Evolutionary conservation across 2,329 filamentous ascomycete species (phyloP).

Genomic region (Davidsoniella australis): DNA sequence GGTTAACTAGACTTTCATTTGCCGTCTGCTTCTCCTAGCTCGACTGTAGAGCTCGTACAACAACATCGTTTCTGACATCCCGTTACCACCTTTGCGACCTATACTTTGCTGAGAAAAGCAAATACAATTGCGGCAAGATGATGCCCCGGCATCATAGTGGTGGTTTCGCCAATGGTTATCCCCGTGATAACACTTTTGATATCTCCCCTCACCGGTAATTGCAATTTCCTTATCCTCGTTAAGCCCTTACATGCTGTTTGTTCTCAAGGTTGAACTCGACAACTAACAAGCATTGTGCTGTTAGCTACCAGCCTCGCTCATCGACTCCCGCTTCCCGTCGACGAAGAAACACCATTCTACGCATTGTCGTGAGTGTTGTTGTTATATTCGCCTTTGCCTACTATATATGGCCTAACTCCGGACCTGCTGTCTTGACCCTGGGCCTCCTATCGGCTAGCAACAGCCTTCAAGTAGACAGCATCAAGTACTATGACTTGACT

Average conservation of each 20-base stretch:
- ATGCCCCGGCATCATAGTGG: conserved; percentile 67
- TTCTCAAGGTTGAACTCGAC: conserved; percentile 5
- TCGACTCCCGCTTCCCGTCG: conserved; percentile 54
- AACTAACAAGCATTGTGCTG: conserved; percentile 1
- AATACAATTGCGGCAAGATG: conserved; percentile 35
- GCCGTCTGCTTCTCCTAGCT: too few relatives aligned
- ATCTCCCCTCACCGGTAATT: conserved; percentile 77
- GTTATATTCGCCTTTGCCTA: conserved; percentile 50
- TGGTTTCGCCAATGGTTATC: conserved; percentile 73
- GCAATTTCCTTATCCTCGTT: background rate
- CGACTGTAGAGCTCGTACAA: too few relatives aligned
- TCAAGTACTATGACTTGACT: conserved; percentile 90
- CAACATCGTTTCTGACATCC: too few relatives aligned
- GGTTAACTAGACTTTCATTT: too few relatives aligned
- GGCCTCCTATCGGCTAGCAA: conserved; percentile 50
- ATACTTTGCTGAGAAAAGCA: too few relatives aligned
- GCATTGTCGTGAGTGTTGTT: conserved; percentile 42
- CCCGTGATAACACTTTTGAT: conserved; percentile 60
- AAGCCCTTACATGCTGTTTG: background rate
- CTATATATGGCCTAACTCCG: conserved; percentile 49
- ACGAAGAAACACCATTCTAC: conserved; percentile 54
- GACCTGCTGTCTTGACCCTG: conserved; percentile 46
- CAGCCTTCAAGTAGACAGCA: conserved; percentile 73
- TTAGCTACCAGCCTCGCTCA: conserved; percentile 70
- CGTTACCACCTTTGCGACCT: too few relatives aligned